Base-by-base conservation (phyloP, 2,329 filamentous ascomycete genomes). In the Pseudogymnoascus sp. region DNA sequence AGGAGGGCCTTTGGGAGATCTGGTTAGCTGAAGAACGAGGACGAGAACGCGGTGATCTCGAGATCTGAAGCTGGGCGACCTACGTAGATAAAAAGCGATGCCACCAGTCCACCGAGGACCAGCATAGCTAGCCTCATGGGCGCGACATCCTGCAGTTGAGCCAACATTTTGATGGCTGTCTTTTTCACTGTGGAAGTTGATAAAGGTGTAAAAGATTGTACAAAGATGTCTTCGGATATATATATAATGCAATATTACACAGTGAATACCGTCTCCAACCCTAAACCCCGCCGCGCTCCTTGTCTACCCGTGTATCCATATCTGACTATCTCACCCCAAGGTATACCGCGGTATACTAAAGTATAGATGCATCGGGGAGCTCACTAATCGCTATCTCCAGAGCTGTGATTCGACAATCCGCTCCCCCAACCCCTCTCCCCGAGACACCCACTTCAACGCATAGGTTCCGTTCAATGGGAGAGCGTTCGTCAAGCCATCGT, bases 1-100 rank as follows among this genome's bases (percentile, higher is more conserved):
- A 69, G 59, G 18, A 64, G 26, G 5, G 29, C 26, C 63, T 66
- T 34, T 16, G 23, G 3, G 45, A 51, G 21, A 29, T 29, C 45
- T 51, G 45, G 45, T 51, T 51, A 51, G 45, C 45, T 51, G 23
- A 5, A 51, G 23, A 26, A 51, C 45, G 1, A n/a, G 14, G 3
- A n/a, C 18, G 18, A 45, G 40, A 2, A 21, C 21, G 45, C 14
- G 23, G 12, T 10, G 23, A 51, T n/a, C 45, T 51, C 45, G 14
- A n/a, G 7, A 51, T 51, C 45, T 10, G 45, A 29, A 51, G 21
- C 45, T 29, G 45, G 3, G 45, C 12, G 7, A 51, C 45, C 23
- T 51, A 51, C 45, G n/a, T 51, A 51, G 23, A 51, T n/a, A 4
- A 51, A 51, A 29, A 51, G 16, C 14, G 45, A 51, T 26, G 45